phyloP scores from a whole-genome alignment of 2,329 filamentous ascomycete species.

The Triangularia setosa region DNA sequence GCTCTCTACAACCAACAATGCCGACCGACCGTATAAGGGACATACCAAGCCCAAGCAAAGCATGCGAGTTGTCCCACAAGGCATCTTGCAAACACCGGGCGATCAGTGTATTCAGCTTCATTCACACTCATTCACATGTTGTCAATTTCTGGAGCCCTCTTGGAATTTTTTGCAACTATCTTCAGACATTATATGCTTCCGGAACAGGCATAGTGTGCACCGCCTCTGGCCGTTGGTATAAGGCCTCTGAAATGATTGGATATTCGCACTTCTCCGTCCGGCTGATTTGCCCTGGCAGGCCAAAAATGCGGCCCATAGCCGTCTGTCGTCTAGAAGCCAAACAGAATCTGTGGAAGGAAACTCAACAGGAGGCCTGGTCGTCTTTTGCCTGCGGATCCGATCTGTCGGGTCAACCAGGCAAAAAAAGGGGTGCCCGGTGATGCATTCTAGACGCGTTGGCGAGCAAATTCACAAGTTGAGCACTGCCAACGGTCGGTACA shows the following conservation, averaged over 20 bases:
- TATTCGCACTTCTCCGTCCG: not conserved
- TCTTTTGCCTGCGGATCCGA: not conserved
- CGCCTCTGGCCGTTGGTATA: not conserved
- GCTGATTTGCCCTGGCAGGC: not conserved
- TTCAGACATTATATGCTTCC: not conserved
- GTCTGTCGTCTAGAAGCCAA: not conserved
- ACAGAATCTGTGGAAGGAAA: not conserved
- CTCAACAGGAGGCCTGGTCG: constrained; percentile 1
- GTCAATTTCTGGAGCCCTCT: not conserved
- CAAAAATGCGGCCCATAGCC: not conserved
- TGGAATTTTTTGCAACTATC: not conserved
- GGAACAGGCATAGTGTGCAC: not conserved
- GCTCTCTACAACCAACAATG: not conserved
- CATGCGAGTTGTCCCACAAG: not conserved
- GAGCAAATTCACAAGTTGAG: not conserved
- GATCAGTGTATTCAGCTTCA: not conserved
- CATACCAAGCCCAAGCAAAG: not conserved
- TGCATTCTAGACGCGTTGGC: not conserved
- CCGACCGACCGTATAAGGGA: not conserved
- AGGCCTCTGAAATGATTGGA: not conserved
- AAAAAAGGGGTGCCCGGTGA: not conserved
- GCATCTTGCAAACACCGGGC: not conserved
- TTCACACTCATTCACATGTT: not conserved
- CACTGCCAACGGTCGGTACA: not conserved
- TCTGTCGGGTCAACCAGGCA: not conserved